A percentile compares a stretch with the other conserved stretches of the same genome.
phyloP scores from a whole-genome alignment of 202 grass and related monocot genomes.

The Schoenoplectus triqueter region DNA sequence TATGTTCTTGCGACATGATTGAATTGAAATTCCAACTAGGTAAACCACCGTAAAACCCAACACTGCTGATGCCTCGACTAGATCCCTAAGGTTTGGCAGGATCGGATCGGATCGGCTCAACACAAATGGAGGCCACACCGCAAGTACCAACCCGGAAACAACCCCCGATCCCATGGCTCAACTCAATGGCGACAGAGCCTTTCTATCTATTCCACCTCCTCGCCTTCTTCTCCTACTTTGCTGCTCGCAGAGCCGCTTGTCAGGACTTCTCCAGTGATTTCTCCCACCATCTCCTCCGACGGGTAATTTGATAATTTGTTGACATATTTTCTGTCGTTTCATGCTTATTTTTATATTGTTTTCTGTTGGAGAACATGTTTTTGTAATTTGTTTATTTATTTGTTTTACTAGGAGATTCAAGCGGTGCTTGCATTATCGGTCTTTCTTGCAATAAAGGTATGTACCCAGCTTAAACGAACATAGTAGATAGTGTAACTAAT shows the following conservation, averaged over 20 bases:
- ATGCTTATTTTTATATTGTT: slow-evolving; percentile 15
- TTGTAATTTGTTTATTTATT: slow-evolving; percentile 18
- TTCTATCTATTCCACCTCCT: slow-evolving; percentile 88
- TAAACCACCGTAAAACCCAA: slow-evolving; percentile 11
- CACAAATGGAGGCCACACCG: slow-evolving; percentile 54
- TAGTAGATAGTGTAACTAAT: slow-evolving; percentile 4
- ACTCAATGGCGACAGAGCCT: slow-evolving; percentile 69
- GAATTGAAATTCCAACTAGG: not conserved
- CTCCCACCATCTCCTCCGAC: slow-evolving; percentile 59
- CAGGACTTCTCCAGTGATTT: slow-evolving; percentile 53
- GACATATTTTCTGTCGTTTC: not conserved
- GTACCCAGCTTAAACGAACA: not conserved
- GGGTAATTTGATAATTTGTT: slow-evolving; percentile 45
- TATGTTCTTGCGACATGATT: not conserved
- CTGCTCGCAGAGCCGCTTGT: slow-evolving; percentile 55
- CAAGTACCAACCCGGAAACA: slow-evolving; percentile 42
- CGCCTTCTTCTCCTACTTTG: slow-evolving; percentile 94
- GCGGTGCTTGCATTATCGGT: slow-evolving; percentile 70
- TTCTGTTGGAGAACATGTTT: not conserved
- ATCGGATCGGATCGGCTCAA: not conserved
- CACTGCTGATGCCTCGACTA: not conserved
- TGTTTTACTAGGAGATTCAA: slow-evolving; percentile 76
- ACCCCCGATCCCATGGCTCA: slow-evolving; percentile 77
- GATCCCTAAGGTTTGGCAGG: not conserved
- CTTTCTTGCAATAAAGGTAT: slow-evolving; percentile 78